phyloP scores from a whole-genome alignment of 2,329 filamentous ascomycete genomes.

The Aspergillus arachidicola region DNA sequence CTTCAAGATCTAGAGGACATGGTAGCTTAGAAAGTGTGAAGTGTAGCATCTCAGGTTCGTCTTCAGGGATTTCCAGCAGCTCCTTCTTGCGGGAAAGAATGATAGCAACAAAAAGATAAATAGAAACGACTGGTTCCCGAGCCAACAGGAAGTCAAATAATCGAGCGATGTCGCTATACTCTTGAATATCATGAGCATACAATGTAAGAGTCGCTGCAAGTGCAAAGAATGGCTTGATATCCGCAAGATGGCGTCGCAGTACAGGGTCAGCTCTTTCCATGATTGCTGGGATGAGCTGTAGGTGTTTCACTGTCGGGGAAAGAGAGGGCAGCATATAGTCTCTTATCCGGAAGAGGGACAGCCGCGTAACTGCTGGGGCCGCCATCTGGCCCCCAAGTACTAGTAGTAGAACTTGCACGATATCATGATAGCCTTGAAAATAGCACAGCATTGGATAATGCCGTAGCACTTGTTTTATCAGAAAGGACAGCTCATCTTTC shows the following conservation, averaged over 20 bases:
- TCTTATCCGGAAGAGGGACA: slow-evolving; percentile 86
- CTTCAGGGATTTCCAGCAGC: slow-evolving; percentile 77
- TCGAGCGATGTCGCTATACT: slow-evolving; percentile 83
- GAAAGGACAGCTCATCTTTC: slow-evolving; percentile 74
- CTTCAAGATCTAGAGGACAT: slow-evolving; percentile 76
- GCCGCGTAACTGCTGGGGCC: slow-evolving; percentile 68
- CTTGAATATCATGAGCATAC: slow-evolving; percentile 94
- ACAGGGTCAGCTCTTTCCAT: slow-evolving; percentile 70
- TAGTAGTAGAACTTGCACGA: slow-evolving; percentile 90
- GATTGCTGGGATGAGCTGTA: slow-evolving; percentile 84
- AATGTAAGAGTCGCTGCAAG: slow-evolving; percentile 91
- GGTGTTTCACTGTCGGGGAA: slow-evolving; percentile 76
- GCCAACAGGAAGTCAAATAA: slow-evolving; percentile 92
- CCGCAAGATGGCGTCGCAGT: slow-evolving; percentile 74
- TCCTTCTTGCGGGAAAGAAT: slow-evolving; percentile 78
- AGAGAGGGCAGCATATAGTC: slow-evolving; percentile 97
- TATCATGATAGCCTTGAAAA: slow-evolving; percentile 98
- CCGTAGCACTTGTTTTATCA: slow-evolving; percentile 81
- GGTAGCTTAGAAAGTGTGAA: slow-evolving; percentile 86
- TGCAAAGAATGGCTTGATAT: slow-evolving; percentile 85
- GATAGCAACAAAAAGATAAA: slow-evolving; percentile 92
- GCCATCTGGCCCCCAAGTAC: slow-evolving; percentile 70
- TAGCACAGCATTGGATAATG: slow-evolving; percentile 84
- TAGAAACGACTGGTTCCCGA: slow-evolving; percentile 79
- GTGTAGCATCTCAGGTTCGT: slow-evolving; percentile 92